Evolutionary conservation across 2,329 filamentous ascomycete genomes (phyloP), one percentile per base, ranked within the genome.

Genomic region (Exophiala calicioides): DNA sequence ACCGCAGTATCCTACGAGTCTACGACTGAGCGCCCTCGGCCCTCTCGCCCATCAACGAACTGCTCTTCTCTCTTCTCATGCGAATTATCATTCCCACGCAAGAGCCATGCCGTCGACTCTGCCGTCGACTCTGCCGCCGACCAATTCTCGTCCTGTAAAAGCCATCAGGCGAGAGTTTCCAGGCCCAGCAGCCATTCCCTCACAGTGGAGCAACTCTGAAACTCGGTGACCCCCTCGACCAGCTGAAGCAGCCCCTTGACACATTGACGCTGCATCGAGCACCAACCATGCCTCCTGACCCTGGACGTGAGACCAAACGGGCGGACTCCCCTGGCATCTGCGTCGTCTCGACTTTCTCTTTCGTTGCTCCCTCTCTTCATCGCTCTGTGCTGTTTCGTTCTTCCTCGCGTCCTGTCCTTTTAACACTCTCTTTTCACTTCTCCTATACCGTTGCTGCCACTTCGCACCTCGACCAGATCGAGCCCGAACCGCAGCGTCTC

Each of bases 171-270:
- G 41, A 40, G 41, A 9, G 21, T 23, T 39, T 23, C 10, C 26
- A 34, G 27, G 15, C 19, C 16, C 23, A 48, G 27, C 34, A 36
- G 15, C 36, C 16, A 24, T 21, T 18, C 30, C 16, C 29, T 30
- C 24, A 34, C 41, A 34, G 52, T 54, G 52, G 52, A 51, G 47
- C 37, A 29, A 35, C 27, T 31, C 32, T 55, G 52, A 55, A 55
- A 55, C 52, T n/a, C n/a, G n/a, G n/a, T n/a, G 35, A 43, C 33
- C 29, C 40, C n/a, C n/a, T n/a, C n/a, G n/a, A 36, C 29, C 27
- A 50, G 37, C 37, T 46, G 46, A 50, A 47, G 41, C 48, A 45
- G 32, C 52, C 47, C 52, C 45, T 55, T 45, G 40, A 43, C 44
- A 39, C 45, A 24, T 30, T 35, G 24, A 47, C 36, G 41, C 32